A percentile compares a stretch with the other conserved stretches of the same genome.
These are phyloP conservation scores for Pyracantha coccinea DNA, from an alignment of 331 rosid genomes.

Conservation along the genomic window DNA sequence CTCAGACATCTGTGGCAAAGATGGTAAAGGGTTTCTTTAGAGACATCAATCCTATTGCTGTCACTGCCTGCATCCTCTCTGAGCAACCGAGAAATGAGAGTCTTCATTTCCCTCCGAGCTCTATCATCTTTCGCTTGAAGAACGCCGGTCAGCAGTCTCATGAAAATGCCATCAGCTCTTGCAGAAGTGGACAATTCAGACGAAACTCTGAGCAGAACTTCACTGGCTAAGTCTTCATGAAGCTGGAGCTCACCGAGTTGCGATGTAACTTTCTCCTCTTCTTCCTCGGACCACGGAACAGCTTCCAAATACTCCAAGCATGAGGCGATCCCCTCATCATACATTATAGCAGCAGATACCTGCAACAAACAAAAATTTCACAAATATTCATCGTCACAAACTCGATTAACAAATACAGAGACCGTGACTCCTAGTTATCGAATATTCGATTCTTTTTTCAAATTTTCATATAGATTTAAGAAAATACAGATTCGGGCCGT, in stretches of 20 bases:
- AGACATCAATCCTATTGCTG: constrained; percentile 49
- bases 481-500: too few relatives aligned
- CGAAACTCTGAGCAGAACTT: constrained; percentile 61
- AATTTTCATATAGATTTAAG: too few relatives aligned
- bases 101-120: constrained; percentile 82
- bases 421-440: too few relatives aligned
- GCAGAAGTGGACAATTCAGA: constrained; percentile 48
- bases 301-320: constrained; percentile 82
- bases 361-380: constrained; percentile 12
- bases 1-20: constrained; percentile 62
- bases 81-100: constrained; percentile 57
- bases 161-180: constrained; percentile 46
- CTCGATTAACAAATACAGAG: not conserved
- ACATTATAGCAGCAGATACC: constrained; percentile 84
- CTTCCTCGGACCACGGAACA: constrained; percentile 79
- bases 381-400: constrained; percentile 1
- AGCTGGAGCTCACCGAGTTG: constrained; percentile 59
- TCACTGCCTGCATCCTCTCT: constrained; percentile 43
- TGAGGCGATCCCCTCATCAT: constrained; percentile 63
- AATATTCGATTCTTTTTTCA: too few relatives aligned
- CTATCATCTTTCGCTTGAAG: constrained; percentile 83
- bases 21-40: constrained; percentile 65
- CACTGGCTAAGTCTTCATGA: constrained; percentile 30
- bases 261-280: constrained; percentile 56
- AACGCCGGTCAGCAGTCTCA: constrained; percentile 48